Evolutionary conservation across 208 protist genomes (phyloP), one percentile per base, ranked within the genome.

Genomic region (Leishmania braziliensis): DNA sequence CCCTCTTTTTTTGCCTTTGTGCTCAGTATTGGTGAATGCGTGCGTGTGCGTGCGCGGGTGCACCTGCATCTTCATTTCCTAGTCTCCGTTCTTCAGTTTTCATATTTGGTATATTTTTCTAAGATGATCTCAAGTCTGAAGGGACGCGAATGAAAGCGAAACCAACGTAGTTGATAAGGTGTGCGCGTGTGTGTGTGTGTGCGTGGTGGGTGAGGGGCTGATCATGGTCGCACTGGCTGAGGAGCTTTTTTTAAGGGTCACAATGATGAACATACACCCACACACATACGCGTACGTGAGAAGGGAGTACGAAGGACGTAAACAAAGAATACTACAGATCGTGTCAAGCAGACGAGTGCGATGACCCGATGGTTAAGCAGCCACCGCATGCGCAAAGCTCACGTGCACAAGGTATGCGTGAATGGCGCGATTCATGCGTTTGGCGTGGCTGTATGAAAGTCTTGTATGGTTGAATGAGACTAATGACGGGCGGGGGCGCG

Each of bases 11-110:
- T n/a, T 75, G 43, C 6, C 2, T 75, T 0, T 46, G 43, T 46
- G 43, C 4, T 46, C 43, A 4, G 29, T 69, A 53, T 73, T 23
- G 23, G 70, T 75, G 70, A 9, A 36, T 58, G 70, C 29, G 68
- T 53, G 68, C 51, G 68, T 48, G 68, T 76, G 72, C 29, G 3
- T 62, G 72, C 62, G 29, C 10, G 50, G 60, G 72, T 58, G 72
- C n/a, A 29, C n/a, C 6, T 50, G 12, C 36, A 48, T 26, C 68
- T 20, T 20, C 33, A 39, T n/a, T 46, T 12, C 39, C 10, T 48
- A 2, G 36, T 70, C 26, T 70, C 12, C 65, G 12, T 70, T 66
- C 23, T 66, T 66, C 26, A 46, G 43, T 46, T 46, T 46, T 46
- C 43, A 46, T 46, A 46, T 48, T 48, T 3, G 5, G 20, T n/a